phyloP scores from a whole-genome alignment of 441 rosid genomes.

The Croton laevigatus region DNA sequence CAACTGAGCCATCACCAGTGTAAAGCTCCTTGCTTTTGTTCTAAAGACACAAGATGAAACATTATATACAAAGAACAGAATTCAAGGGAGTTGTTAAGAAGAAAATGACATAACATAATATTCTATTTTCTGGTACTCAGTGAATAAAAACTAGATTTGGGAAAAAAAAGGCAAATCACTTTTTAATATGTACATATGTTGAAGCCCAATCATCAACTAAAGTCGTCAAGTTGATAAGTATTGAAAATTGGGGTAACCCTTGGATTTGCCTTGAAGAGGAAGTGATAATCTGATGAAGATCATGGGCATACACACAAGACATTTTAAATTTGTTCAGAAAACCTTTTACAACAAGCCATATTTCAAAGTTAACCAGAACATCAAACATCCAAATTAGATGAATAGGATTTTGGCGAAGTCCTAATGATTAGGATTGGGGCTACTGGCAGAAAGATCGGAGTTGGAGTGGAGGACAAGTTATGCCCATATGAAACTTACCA shows the following conservation, averaged over 20 bases:
- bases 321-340: not conserved
- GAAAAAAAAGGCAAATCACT: not conserved
- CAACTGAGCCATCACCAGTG: constrained; percentile 73
- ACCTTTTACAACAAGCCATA: not conserved
- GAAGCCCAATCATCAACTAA: not conserved
- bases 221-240: not conserved
- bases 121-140: not conserved
- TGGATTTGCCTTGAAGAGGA: not conserved
- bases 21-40: constrained; percentile 32
- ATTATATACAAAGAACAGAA: not conserved
- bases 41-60: constrained; percentile 24
- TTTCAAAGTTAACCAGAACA: not conserved
- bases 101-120: not conserved
- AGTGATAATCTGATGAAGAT: not conserved
- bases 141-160: not conserved
- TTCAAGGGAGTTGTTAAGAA: not conserved
- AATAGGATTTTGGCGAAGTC: not conserved
- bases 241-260: not conserved
- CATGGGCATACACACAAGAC: not conserved
- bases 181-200: not conserved
- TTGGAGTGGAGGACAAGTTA: not conserved
- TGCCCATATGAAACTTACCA: not conserved
- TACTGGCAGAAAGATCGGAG: not conserved
- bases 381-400: not conserved
- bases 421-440: not conserved